Conservation (phyloP, 768 basidiomycete species). For the Leccinellum albellum region DNA sequence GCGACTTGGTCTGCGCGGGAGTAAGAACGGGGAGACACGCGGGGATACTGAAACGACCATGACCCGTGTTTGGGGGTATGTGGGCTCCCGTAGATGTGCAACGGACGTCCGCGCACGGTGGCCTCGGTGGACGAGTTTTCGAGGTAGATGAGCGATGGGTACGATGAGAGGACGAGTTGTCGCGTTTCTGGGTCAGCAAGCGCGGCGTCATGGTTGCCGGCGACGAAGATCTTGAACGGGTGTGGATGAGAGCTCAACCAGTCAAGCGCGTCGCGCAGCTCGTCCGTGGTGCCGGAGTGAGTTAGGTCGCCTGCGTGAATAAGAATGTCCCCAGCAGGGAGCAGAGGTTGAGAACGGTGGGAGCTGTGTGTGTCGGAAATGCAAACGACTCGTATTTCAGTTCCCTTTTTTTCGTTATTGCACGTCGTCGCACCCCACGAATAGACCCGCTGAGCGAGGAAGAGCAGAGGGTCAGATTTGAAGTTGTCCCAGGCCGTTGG, state of each 20-base stretch:
- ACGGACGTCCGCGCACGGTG: background rate
- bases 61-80: slow-evolving; percentile 7
- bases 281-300: slow-evolving; percentile 1
- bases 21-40: background rate
- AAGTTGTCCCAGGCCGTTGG: slow-evolving; percentile 7
- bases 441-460: slow-evolving; percentile 4
- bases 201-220: slow-evolving; percentile 9
- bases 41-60: slow-evolving; percentile 11
- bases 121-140: slow-evolving; percentile 4
- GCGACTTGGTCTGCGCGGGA: background rate
- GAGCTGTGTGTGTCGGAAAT: slow-evolving; percentile 10
- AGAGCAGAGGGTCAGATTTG: slow-evolving; percentile 5
- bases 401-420: background rate
- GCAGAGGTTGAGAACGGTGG: slow-evolving; percentile 2
- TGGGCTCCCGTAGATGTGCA: slow-evolving; percentile 10
- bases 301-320: slow-evolving; percentile 7
- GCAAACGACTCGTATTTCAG: slow-evolving; percentile 1
- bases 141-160: slow-evolving; percentile 9
- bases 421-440: background rate
- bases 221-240: slow-evolving; percentile 7
- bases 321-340: slow-evolving; percentile 5
- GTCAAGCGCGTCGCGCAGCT: slow-evolving; percentile 5
- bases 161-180: background rate
- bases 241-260: slow-evolving; percentile 8
- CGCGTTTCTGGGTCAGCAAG: slow-evolving; percentile 2